Base-by-base conservation (phyloP, 2,329 filamentous ascomycete genomes). In the Dactylonectria estremocensis region DNA sequence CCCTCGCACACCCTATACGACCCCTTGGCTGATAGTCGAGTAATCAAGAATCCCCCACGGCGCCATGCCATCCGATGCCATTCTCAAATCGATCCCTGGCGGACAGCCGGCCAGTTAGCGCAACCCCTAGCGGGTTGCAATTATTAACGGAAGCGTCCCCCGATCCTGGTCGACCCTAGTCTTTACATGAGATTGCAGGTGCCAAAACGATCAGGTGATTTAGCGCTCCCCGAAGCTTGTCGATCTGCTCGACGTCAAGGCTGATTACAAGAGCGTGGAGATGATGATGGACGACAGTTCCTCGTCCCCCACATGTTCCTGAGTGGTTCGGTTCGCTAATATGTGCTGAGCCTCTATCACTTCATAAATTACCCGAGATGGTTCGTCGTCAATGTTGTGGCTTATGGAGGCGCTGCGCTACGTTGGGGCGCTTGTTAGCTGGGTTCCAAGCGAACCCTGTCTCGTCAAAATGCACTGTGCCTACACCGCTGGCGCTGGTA, bases 121-220 rank as follows among this genome's bases (percentile, higher is more conserved):
- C 61, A 45, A 66, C 69, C 73, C 62, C 69, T 76, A 70, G 69
- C 62, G 68, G 63, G 69, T 69, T 64, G 72, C 61, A 76, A 73
- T 65, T 75, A 69, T 69, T 69, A 67, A 57, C 74, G 70, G 74
- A 70, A 69, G 37, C 66, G 64, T 76, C 63, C 73, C 50, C 74
- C 74, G 73, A 76, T 60, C 74, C 74, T 74, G 68, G 74, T 69
- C 72, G 65, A 76, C 56, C 70, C 73, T 70, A 70, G 72, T 66
- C 54, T 54, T 65, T 60, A 67, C 67, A 73, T 73, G 66, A 69
- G 72, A 67, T 67, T 66, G 59, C 56, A 56, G 58, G 55, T 68
- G 65, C 70, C 67, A 67, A 56, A 70, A 66, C 61, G 72, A 76
- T 76, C 73, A 75, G 73, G 74, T 76, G 73, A 76, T 74, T 75